Evolutionary conservation across 352 stramenopile genomes (phyloP), one percentile per base, ranked within the genome.

Genomic region (Globisporangium radiosum): DNA sequence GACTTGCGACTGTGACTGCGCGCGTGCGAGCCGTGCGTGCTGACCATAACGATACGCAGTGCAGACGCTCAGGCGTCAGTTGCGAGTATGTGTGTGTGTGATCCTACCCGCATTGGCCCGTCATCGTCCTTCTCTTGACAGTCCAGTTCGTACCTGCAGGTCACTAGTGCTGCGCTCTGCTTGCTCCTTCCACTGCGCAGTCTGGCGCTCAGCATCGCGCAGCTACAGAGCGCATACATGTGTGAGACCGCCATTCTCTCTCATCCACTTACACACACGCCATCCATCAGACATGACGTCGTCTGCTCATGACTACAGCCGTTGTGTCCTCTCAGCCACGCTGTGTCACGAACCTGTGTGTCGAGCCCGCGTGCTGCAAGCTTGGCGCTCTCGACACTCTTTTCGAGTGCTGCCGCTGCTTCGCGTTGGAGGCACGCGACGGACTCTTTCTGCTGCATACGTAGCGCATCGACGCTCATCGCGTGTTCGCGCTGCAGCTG

Each of bases 351-450:
- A 57, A 78, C 73, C 60, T 60, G 68, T 42, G 69, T 54, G 59
- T 80, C 64, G 55, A 75, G 63, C 11, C 63, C 69, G 7, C 64
- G 19, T 10, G 75, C 51, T 6, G 60, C 59, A 7, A 72, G 62
- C 8, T 67, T 68, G n/a, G 63, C 67, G 13, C 69, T 61, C 45
- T 65, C 51, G 8, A 71, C 61, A 33, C 51, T 61, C 36, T 63
- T 48, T 4, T 71, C 62, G 7, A 72, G 19, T 0, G 77, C 25
- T 33, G 25, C 66, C 6, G 33, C 51, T 4, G 71, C 81, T 55
- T 87, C 65, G 49, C 76, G 77, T 52, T 87, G 66, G 38, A 88
- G 49, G 38, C 63, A 78, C 39, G 81, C 71, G 5, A 86, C 39
- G 47, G 83, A 83, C 14, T 61, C 66, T 33, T 52, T 69, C 52